Evolutionary conservation across 1,284 basidiomycete species (phyloP).

Genomic region (Cyathus olla): DNA sequence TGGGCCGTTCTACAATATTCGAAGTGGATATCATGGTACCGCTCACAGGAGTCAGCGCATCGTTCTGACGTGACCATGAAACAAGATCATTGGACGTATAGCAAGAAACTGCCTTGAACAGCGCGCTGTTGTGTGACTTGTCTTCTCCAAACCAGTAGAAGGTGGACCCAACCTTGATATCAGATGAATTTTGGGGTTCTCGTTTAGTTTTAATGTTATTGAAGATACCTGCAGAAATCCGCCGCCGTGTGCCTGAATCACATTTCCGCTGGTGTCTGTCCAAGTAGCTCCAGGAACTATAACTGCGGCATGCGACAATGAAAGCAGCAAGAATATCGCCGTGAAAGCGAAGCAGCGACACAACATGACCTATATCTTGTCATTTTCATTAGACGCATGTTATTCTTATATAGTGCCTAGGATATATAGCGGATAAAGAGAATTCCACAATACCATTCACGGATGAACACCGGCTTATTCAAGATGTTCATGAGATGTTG

Average conservation of each 20-base stretch:
- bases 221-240: slow-evolving; percentile 64
- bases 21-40: slow-evolving; percentile 68
- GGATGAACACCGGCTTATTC: neutral
- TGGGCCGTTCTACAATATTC: slow-evolving; percentile 74
- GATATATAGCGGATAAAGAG: neutral
- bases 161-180: slow-evolving; percentile 62
- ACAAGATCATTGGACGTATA: slow-evolving; percentile 67
- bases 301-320: slow-evolving; percentile 43
- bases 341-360: too few species aligned
- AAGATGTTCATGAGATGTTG: neutral
- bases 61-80: slow-evolving; percentile 68
- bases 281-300: slow-evolving; percentile 75
- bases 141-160: slow-evolving; percentile 79
- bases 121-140: slow-evolving; percentile 65
- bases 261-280: slow-evolving; percentile 71
- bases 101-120: slow-evolving; percentile 72
- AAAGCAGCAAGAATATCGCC: neutral
- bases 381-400: too few species aligned
- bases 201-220: neutral
- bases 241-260: slow-evolving; percentile 75
- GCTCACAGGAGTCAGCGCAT: slow-evolving; percentile 64
- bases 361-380: too few species aligned
- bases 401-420: too few species aligned
- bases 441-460: neutral
- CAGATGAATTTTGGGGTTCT: too few species aligned